Evolutionary conservation across 805 yeast genomes (phyloP).

Genomic region (Lachancea meyersii): DNA sequence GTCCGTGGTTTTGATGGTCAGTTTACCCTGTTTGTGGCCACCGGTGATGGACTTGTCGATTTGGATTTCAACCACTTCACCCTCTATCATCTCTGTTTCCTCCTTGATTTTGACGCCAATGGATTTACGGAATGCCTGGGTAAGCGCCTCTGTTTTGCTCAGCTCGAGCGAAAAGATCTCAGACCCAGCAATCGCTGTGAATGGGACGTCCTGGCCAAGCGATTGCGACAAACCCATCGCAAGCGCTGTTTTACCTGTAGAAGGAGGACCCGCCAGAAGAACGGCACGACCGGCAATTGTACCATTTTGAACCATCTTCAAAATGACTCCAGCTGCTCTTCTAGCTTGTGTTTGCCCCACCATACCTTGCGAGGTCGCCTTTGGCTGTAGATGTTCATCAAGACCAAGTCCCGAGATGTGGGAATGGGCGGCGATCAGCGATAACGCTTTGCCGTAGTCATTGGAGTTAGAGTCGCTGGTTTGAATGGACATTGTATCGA

Average conservation of each 20-base stretch:
- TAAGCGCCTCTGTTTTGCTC: slow-evolving; percentile 91
- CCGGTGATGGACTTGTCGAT: slow-evolving; percentile 91
- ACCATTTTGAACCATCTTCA: slow-evolving; percentile 90
- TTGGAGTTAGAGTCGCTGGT: slow-evolving; percentile 31
- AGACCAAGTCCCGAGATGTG: slow-evolving; percentile 96
- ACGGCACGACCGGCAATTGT: slow-evolving; percentile 96
- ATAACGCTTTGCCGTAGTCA: slow-evolving; percentile 53
- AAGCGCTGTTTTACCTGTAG: slow-evolving; percentile 97
- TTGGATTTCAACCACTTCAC: slow-evolving; percentile 96
- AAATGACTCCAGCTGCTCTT: slow-evolving; percentile 89
- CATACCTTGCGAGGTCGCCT: slow-evolving; percentile 84
- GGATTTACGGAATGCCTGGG: slow-evolving; percentile 93
- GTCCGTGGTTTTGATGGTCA: slow-evolving; percentile 94
- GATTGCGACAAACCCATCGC: slow-evolving; percentile 88
- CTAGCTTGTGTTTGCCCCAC: slow-evolving; percentile 95
- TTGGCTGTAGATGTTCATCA: slow-evolving; percentile 83
- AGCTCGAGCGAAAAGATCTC: slow-evolving; percentile 89
- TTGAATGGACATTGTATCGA: slow-evolving; percentile 35
- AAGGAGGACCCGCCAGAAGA: slow-evolving; percentile 94
- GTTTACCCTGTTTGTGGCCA: slow-evolving; percentile 96
- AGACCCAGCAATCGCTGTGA: slow-evolving; percentile 90
- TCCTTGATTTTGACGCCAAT: slow-evolving; percentile 94
- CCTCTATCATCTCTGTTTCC: slow-evolving; percentile 95
- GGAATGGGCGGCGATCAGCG: slow-evolving; percentile 93
- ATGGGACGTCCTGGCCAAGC: slow-evolving; percentile 70